phyloP scores from a whole-genome alignment of 2,329 filamentous ascomycete species.

The Penicillium sp. region DNA sequence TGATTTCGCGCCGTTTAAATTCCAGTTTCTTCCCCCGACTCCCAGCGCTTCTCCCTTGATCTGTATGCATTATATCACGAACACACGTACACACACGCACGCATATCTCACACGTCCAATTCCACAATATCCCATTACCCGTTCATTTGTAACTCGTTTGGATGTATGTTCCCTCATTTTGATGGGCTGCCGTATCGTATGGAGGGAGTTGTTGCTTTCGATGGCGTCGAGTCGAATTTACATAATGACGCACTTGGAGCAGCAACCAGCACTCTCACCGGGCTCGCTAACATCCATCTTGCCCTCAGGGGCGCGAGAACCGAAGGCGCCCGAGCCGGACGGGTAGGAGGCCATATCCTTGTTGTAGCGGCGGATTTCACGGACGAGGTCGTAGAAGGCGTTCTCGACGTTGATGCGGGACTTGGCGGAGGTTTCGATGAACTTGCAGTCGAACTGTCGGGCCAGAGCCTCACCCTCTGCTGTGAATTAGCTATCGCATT shows the following conservation, averaged over 20 bases:
- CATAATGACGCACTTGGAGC: constrained; percentile 86
- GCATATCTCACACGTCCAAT: constrained; percentile 1
- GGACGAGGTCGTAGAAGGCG: constrained; percentile 97
- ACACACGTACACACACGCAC: not conserved
- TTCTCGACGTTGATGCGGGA: constrained; percentile 98
- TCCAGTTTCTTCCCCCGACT: constrained; percentile 1
- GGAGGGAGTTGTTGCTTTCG: constrained; percentile 7
- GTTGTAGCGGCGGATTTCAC: constrained; percentile 97
- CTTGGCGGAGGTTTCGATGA: constrained; percentile 98
- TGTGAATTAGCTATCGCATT: not conserved
- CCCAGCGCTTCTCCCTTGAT: not conserved
- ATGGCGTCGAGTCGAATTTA: constrained; percentile 23
- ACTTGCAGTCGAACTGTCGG: constrained; percentile 89
- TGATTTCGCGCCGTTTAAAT: constrained; percentile 3
- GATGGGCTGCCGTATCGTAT: constrained; percentile 20
- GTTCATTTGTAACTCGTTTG: constrained; percentile 3
- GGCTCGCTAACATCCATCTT: constrained; percentile 76
- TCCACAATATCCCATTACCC: constrained; percentile 2
- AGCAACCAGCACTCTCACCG: constrained; percentile 69
- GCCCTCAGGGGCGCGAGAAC: constrained; percentile 61
- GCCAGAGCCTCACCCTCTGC: constrained; percentile 89
- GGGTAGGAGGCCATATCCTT: constrained; percentile 93
- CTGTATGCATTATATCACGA: constrained; percentile 4
- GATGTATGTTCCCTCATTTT: constrained; percentile 10
- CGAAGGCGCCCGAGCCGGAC: constrained; percentile 66